These are phyloP conservation scores for Solanum pennellii DNA, from an alignment of 257 asterid species.

Conservation along the genomic window DNA sequence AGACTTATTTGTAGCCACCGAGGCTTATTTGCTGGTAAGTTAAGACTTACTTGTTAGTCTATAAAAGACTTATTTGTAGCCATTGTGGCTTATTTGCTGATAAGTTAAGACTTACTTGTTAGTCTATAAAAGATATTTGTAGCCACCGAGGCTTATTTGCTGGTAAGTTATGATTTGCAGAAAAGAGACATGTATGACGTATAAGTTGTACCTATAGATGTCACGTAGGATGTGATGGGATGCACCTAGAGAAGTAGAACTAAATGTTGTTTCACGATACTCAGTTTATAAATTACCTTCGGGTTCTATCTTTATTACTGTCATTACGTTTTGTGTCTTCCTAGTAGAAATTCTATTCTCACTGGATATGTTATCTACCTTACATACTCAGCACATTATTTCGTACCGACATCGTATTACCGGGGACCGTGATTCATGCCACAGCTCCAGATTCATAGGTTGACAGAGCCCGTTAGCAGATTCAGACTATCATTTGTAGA, in stretches of 20 bases:
- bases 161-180: neutral
- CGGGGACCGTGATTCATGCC: neutral
- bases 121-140: neutral
- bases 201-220: neutral
- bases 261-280: neutral
- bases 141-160: neutral
- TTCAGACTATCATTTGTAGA: neutral
- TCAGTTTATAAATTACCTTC: neutral
- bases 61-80: neutral
- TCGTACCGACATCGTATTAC: neutral
- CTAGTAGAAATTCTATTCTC: neutral
- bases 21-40: too few species aligned
- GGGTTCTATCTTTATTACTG: neutral
- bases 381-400: neutral
- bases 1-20: too few species aligned
- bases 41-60: too few species aligned
- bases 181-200: neutral
- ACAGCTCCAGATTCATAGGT: neutral
- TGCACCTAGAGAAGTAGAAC: neutral
- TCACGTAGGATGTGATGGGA: neutral
- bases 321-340: neutral
- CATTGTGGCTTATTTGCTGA: neutral
- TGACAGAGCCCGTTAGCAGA: neutral
- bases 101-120: neutral
- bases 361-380: neutral